Evolutionary conservation across 805 yeast species (phyloP).

Genomic region (Starmerella apicola): DNA sequence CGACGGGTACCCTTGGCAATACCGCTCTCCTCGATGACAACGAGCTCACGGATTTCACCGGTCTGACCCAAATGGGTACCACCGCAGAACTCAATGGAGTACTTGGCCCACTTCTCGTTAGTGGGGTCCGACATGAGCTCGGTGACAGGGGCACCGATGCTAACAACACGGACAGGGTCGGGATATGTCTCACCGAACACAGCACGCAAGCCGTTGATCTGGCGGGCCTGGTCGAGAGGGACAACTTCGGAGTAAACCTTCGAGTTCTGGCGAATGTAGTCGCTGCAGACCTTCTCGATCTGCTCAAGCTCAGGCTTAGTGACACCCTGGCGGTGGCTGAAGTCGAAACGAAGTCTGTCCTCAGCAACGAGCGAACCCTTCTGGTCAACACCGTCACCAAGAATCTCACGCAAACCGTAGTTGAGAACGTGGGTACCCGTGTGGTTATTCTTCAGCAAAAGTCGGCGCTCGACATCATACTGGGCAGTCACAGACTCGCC

Average conservation of each 20-base stretch:
- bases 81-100: constrained; percentile 94
- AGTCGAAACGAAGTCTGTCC: constrained; percentile 91
- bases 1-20: constrained; percentile 98
- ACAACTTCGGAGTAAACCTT: constrained; percentile 77
- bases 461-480: constrained; percentile 84
- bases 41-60: constrained; percentile 82
- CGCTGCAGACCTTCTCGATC: constrained; percentile 65
- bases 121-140: constrained; percentile 61
- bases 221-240: constrained; percentile 54
- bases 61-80: constrained; percentile 95
- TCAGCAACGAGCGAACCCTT: constrained; percentile 94
- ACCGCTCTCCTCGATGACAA: constrained; percentile 87
- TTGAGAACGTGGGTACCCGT: constrained; percentile 95
- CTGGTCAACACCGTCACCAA: constrained; percentile 86
- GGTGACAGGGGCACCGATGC: constrained; percentile 83
- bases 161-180: constrained; percentile 96
- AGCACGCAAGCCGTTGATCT: constrained; percentile 81
- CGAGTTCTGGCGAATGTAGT: constrained; percentile 56
- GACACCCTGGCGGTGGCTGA: constrained; percentile 82
- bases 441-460: constrained; percentile 95
- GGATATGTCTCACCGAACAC: constrained; percentile 99
- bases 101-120: constrained; percentile 59
- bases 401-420: constrained; percentile 70
- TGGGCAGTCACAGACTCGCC: constrained; percentile 70
- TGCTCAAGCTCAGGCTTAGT: constrained; percentile 54